Evolutionary conservation across 2,329 filamentous ascomycete species (phyloP), one percentile per base, ranked within the genome.

Genomic region (Fusarium sp.): DNA sequence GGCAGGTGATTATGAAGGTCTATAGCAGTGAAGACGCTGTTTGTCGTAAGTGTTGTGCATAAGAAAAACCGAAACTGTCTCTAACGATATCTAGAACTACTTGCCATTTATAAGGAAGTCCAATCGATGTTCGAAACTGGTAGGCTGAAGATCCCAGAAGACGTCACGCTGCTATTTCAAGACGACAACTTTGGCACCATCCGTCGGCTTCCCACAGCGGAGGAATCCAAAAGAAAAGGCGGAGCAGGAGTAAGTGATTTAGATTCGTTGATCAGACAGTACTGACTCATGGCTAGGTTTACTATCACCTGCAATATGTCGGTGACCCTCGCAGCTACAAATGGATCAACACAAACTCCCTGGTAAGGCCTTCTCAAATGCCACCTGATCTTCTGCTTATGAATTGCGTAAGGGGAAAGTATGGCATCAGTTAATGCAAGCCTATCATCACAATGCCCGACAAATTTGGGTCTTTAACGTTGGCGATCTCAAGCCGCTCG

Each of bases 51-150:
- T 80, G 39, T 25, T 5, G 1, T 3, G 5, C 2, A 8, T 3
- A 5, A 3, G 3, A 10, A 7, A 15, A 2, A 6, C 6, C 4
- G 2, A 0, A 1, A 1, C 5, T 4, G 3, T 42, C 1, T 0
- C 51, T 63, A 5, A 63, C 1, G 0, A 6, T n/a, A 3, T 0
- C 1, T 76, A 65, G 85, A 89, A 69, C 79, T 88, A 52, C 84
- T 87, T 78, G 87, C 86, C 10, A 71, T 90, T 29, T 90, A 89
- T 69, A 89, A 89, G 54, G 87, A 90, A 57, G 85, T 90, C 0
- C 83, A 86, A 64, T 81, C 81, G 10, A 87, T 88, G 60, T 88
- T 86, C 34, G 84, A 89, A 44, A 79, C 80, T 1, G 86, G 86
- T 0, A 31, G 62, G 1, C 79, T 89, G 61, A 72, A 79, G 2